Evolutionary conservation across 1,139 yeast species (phyloP).

Genomic region (Yamadazyma membranifaciens): DNA sequence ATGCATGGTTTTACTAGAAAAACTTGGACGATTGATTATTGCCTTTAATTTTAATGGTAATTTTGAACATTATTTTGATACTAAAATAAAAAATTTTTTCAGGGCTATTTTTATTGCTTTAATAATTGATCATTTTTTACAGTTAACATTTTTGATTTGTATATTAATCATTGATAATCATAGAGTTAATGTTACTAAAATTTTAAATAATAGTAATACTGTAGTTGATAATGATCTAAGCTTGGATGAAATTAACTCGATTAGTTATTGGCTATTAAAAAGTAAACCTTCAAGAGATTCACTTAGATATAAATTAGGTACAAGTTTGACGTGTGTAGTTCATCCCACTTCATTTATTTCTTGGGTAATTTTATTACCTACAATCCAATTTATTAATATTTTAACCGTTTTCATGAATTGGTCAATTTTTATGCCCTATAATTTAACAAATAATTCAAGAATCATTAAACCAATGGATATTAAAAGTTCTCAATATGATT

Average conservation of each 20-base stretch:
- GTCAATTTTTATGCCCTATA: conserved; percentile 27
- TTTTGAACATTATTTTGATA: conserved; percentile 18
- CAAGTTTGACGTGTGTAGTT: conserved; percentile 32
- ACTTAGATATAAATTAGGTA: conserved; percentile 31
- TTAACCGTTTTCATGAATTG: conserved; percentile 23
- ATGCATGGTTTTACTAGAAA: conserved; percentile 10
- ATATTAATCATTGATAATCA: conserved; percentile 66
- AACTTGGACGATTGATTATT: conserved; percentile 11
- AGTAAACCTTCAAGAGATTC: conserved; percentile 20
- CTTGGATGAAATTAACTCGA: conserved; percentile 18
- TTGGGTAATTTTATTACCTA: conserved; percentile 19
- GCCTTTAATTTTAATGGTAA: conserved; percentile 19
- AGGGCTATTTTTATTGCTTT: conserved; percentile 34
- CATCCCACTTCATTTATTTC: conserved; percentile 26
- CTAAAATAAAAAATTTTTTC: conserved; percentile 18
- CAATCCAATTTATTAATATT: conserved; percentile 17
- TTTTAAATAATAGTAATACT: conserved; percentile 18
- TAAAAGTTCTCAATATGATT: conserved; percentile 13
- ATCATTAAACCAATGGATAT: conserved; percentile 12
- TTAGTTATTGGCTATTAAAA: conserved; percentile 27
- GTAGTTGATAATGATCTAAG: conserved; percentile 4
- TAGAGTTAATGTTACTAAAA: conserved; percentile 59
- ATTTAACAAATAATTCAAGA: conserved; percentile 19
- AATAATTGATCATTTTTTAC: conserved; percentile 56
- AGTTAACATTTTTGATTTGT: conserved; percentile 62